A percentile compares a stretch with the other conserved stretches of the same genome.
Evolutionary conservation across 2,329 filamentous ascomycete species (phyloP).

Genomic region (Alternaria consortialis): DNA sequence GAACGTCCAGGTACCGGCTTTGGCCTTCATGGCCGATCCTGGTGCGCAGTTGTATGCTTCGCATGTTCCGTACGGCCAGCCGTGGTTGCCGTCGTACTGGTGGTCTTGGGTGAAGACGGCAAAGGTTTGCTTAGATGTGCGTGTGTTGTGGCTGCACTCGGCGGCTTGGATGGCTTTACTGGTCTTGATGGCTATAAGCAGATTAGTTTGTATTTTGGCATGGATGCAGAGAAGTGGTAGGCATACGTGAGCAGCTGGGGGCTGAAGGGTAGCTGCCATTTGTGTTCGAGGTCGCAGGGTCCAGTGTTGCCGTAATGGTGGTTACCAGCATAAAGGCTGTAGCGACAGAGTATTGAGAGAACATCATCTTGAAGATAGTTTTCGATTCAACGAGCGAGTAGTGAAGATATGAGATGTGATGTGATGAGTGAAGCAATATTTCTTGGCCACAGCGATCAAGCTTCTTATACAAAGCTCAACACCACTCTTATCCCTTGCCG

Average conservation of each 20-base stretch:
- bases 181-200: slow-evolving; percentile 34
- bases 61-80: slow-evolving; percentile 60
- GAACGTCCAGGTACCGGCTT: slow-evolving; percentile 34
- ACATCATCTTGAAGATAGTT: neutral
- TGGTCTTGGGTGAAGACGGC: slow-evolving; percentile 57
- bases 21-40: slow-evolving; percentile 22
- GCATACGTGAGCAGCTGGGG: slow-evolving; percentile 35
- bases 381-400: neutral
- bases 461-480: neutral
- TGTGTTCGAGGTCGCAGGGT: slow-evolving; percentile 51
- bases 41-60: slow-evolving; percentile 37
- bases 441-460: neutral
- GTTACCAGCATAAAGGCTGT: slow-evolving; percentile 20
- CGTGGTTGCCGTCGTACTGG: slow-evolving; percentile 55
- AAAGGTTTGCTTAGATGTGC: slow-evolving; percentile 50
- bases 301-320: slow-evolving; percentile 45
- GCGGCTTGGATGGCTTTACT: slow-evolving; percentile 54
- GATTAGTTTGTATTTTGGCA: neutral
- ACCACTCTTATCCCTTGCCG: neutral
- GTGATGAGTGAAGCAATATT: neutral
- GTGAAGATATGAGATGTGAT: neutral
- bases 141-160: slow-evolving; percentile 56
- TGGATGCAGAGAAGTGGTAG: neutral
- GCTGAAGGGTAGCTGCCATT: slow-evolving; percentile 44
- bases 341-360: slow-evolving; percentile 9